Conservation (phyloP, 345 rosid species). For the Fremontodendron californicum region DNA sequence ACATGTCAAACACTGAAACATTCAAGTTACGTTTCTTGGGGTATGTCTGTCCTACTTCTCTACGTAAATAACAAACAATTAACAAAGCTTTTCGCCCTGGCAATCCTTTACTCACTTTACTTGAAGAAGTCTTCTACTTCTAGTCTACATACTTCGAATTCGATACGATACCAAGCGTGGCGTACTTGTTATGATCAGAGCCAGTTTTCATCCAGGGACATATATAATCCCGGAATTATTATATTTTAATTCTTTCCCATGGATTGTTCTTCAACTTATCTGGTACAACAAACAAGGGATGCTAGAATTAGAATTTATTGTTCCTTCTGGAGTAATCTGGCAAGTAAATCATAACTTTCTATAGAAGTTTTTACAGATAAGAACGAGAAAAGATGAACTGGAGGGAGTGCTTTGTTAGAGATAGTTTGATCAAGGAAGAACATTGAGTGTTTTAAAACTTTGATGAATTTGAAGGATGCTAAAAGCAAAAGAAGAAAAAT, state of each 20-base stretch:
- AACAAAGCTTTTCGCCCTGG: neutral
- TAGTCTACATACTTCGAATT: too few species aligned
- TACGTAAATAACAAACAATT: slow-evolving; percentile 9
- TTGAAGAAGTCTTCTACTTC: neutral
- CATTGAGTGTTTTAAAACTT: too few species aligned
- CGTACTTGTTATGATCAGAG: neutral
- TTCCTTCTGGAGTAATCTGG: neutral
- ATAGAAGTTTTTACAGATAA: neutral
- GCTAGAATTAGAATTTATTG: neutral
- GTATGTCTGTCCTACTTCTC: slow-evolving; percentile 13
- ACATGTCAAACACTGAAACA: neutral
- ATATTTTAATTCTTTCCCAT: neutral
- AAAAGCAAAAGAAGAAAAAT: neutral
- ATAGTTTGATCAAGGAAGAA: too few species aligned
- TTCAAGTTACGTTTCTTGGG: slow-evolving; percentile 7
- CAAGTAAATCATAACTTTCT: neutral
- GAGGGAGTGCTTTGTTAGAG: neutral
- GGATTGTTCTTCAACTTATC: slow-evolving; percentile 22
- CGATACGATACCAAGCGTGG: neutral
- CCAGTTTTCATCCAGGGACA: neutral
- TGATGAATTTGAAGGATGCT: too few species aligned
- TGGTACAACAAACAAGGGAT: slow-evolving; percentile 14
- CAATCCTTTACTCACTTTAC: neutral
- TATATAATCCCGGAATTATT: neutral
- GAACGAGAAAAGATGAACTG: neutral